phyloP scores from a whole-genome alignment of 352 stramenopile species.

The Globisporangium paddicum region DNA sequence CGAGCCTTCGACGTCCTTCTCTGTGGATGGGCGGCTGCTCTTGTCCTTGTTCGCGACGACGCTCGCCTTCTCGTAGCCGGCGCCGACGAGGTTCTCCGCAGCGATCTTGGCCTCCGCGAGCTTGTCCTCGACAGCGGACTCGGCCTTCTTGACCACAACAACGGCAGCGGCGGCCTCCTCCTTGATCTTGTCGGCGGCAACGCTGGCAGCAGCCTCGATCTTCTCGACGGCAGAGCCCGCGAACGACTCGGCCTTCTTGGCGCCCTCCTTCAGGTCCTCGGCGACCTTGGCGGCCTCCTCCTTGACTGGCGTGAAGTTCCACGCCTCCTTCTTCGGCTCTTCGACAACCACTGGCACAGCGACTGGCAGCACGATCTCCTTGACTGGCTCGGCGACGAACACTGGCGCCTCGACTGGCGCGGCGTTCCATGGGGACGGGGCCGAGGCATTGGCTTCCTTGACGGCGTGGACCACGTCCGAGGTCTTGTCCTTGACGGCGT shows the following conservation, averaged over 20 bases:
- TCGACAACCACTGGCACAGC: conserved; percentile 5
- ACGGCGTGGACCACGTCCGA: conserved; percentile 5
- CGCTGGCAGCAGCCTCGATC: conserved; percentile 8
- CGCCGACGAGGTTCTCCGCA: conserved; percentile 52
- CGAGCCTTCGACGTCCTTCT: conserved; percentile 46
- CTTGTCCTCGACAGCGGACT: conserved; percentile 16
- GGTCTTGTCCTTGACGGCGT: conserved; percentile 15
- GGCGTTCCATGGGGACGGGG: conserved; percentile 16
- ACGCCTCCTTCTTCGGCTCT: conserved; percentile 18
- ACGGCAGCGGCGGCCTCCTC: conserved; percentile 17
- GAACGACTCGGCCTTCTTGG: conserved; percentile 8
- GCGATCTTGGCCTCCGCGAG: conserved; percentile 39
- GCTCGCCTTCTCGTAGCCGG: conserved; percentile 71
- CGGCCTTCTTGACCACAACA: conserved; percentile 19
- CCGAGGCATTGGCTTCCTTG: conserved; percentile 11
- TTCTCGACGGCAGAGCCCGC: conserved; percentile 4
- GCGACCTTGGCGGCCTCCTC: conserved; percentile 20
- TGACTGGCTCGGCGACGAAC: conserved; percentile 17
- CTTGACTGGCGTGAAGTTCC: conserved; percentile 27
- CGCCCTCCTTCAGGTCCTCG: conserved; percentile 14
- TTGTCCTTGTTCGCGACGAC: conserved; percentile 48
- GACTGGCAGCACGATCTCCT: conserved; percentile 13
- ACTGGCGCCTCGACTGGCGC: conserved; percentile 10
- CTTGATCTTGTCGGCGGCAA: conserved; percentile 18
- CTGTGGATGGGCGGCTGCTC: conserved; percentile 21